Evolutionary conservation across 192 early-diverging fungal genomes (phyloP).

Genomic region (Linnemannia schmuckeri): DNA sequence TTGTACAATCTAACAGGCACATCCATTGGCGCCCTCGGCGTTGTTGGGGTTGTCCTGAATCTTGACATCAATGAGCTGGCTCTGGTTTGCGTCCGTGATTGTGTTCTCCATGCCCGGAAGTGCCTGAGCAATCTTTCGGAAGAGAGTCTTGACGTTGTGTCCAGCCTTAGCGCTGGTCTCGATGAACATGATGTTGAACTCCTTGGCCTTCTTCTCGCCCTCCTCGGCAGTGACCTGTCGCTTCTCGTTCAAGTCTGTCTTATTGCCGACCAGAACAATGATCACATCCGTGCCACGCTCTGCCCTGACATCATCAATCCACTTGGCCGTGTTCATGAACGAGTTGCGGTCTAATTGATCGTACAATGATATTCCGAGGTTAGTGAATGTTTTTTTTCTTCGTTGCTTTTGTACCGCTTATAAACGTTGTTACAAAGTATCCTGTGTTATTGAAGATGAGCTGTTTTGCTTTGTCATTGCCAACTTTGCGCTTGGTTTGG

Average conservation of each 20-base stretch:
- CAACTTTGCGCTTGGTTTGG: too few relatives aligned
- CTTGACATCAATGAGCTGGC: conserved; percentile 55
- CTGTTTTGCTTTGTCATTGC: not conserved
- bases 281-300: conserved; percentile 99
- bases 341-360: conserved; percentile 86
- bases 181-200: conserved; percentile 98
- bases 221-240: conserved; percentile 96
- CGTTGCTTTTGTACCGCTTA: too few relatives aligned
- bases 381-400: not conserved
- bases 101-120: conserved; percentile 85
- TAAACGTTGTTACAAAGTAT: too few relatives aligned
- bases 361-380: not conserved
- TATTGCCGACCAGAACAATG: conserved; percentile 99
- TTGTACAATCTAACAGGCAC: conserved; percentile 27
- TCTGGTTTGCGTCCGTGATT: conserved; percentile 61
- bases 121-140: conserved; percentile 96
- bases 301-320: conserved; percentile 99
- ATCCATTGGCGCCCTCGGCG: conserved; percentile 48
- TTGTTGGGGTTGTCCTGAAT: conserved; percentile 51
- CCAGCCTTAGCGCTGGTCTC: conserved; percentile 99
- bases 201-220: conserved; percentile 97
- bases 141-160: conserved; percentile 98
- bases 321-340: conserved; percentile 96
- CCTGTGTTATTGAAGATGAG: too few relatives aligned
- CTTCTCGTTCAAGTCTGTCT: conserved; percentile 97